These are phyloP conservation scores for Fragilaria radians DNA, from an alignment of 108 stramenopile genomes.

Conservation along the genomic window DNA sequence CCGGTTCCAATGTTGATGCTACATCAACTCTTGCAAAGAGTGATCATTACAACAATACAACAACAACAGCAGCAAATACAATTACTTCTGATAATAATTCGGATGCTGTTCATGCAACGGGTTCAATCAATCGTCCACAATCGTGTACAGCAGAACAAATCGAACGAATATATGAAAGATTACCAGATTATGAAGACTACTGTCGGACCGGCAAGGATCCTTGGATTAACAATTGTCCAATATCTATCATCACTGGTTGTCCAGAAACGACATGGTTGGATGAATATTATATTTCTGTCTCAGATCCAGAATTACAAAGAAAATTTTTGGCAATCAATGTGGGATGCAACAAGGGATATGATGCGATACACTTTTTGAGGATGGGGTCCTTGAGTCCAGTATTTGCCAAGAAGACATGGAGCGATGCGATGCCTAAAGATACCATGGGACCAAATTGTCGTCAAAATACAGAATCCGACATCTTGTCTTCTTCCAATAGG, in stretches of 20 bases:
- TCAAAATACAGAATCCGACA: conserved; percentile 20
- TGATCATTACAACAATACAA: too few relatives aligned
- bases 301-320: neutral
- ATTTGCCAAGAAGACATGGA: conserved; percentile 36
- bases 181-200: neutral
- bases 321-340: conserved; percentile 23
- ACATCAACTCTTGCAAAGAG: too few relatives aligned
- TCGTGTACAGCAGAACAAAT: neutral
- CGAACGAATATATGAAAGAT: neutral
- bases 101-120: too few relatives aligned
- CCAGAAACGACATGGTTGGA: conserved; percentile 28
- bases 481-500: too few relatives aligned
- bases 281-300: conserved; percentile 8
- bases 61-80: too few relatives aligned
- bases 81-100: too few relatives aligned
- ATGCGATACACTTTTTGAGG: conserved; percentile 49
- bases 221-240: conserved; percentile 5
- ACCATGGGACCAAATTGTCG: conserved; percentile 12
- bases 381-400: conserved; percentile 36
- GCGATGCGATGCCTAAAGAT: neutral
- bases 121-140: too few relatives aligned
- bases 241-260: conserved; percentile 21
- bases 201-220: neutral
- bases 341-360: conserved; percentile 70
- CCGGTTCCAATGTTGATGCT: too few relatives aligned